Base-by-base conservation (phyloP, 1,139 yeast genomes). In the Debaryomyces sp. region DNA sequence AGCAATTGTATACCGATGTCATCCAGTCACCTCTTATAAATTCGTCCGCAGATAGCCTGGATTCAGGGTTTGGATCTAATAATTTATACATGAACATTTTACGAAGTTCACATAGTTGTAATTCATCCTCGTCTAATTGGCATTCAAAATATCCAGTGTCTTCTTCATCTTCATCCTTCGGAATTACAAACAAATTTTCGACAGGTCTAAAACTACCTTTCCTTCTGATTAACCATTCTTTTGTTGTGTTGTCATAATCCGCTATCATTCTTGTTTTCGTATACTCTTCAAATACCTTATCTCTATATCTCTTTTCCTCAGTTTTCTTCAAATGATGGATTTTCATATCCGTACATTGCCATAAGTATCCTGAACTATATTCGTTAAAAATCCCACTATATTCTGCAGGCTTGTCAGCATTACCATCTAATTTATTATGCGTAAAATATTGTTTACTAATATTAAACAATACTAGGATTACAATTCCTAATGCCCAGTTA, bases 401-500 rank as follows among this genome's bases (percentile, higher is more conserved):
- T n/a, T 50, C 58, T n/a, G 41, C 39, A 18, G 48, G 50, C 8
- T 49, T 50, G 21, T 55, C 44, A 51, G 54, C 38, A 49, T 45
- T 30, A 17, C 45, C 47, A 22, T 50, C 49, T 32, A 21, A 10
- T 21, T 46, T 40, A 21, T 38, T 45, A 5, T 59, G 61, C 4
- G 60, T 53, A 55, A 62, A 68, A 49, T 58, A 66, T 44, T 63
- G 57, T 43, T 63, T 60, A 34, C 75, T 56, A 43, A 72, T 60
- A 49, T 70, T 70, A 49, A 68, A 70, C 13, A 73, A 52, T 4
- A 67, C 61, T 15, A 70, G 50, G 1, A 61, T 58, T 5, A 86
- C 71, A 1, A 86, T 74, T 42, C 90, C 92, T 42, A 83, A 66
- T 5, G 89, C 83, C 91, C 91, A 86, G 50, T 82, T 76, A 61